Percentiles rank a stretch among this genome's conserved stretches.
phyloP scores from a whole-genome alignment of 495 filamentous ascomycete genomes.

The Penicillium canescens region DNA sequence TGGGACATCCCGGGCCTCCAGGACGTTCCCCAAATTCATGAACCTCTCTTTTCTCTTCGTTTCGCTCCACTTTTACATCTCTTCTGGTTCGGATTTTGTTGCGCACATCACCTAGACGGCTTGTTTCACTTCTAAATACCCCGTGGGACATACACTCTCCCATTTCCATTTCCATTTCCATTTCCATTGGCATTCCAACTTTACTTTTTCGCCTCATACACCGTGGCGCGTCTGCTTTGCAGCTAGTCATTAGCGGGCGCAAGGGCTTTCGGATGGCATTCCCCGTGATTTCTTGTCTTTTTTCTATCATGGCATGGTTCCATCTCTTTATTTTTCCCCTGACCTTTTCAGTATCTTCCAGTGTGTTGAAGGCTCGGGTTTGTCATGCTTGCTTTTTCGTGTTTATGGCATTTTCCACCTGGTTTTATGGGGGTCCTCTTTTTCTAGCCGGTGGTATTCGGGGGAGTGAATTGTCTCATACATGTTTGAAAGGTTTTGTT shows the following conservation, averaged over 20 bases:
- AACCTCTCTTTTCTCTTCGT: background rate
- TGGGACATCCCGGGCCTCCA: slow-evolving; percentile 36
- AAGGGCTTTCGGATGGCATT: slow-evolving; percentile 40
- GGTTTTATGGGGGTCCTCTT: background rate
- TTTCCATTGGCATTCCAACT: slow-evolving; percentile 18
- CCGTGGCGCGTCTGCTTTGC: slow-evolving; percentile 35
- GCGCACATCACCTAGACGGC: slow-evolving; percentile 28
- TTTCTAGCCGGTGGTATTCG: slow-evolving; percentile 5
- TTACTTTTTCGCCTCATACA: slow-evolving; percentile 26
- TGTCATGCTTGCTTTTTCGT: slow-evolving; percentile 9
- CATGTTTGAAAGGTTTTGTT: slow-evolving; percentile 8
- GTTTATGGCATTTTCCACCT: slow-evolving; percentile 6
- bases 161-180: slow-evolving; percentile 21
- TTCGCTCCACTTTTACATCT: slow-evolving; percentile 3
- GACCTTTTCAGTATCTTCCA: slow-evolving; percentile 2
- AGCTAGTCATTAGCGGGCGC: slow-evolving; percentile 49
- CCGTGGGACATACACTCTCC: slow-evolving; percentile 21
- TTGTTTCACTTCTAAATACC: slow-evolving; percentile 37
- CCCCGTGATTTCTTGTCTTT: slow-evolving; percentile 14
- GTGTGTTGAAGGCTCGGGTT: background rate
- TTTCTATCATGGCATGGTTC: slow-evolving; percentile 21
- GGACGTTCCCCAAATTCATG: slow-evolving; percentile 21
- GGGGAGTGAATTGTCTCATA: slow-evolving; percentile 4
- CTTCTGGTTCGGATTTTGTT: slow-evolving; percentile 10
- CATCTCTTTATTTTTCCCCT: slow-evolving; percentile 17